Evolutionary conservation across 768 basidiomycete species (phyloP), one percentile per base, ranked within the genome.

Genomic region (Suillus placidus): DNA sequence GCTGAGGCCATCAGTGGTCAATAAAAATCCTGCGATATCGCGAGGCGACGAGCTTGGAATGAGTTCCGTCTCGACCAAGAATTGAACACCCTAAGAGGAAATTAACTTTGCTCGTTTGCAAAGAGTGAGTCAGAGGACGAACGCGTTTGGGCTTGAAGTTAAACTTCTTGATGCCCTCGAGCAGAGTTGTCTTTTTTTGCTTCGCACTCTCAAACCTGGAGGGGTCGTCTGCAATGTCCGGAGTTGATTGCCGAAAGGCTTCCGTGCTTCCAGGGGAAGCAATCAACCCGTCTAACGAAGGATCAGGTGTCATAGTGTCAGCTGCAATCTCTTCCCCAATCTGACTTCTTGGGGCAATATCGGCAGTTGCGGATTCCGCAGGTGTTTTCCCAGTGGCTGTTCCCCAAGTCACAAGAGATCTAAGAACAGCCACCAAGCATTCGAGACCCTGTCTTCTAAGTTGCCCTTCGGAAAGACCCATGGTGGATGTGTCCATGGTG

Each of bases 81-180:
- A 98, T 80, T 91, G 83, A 60, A 99, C 83, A 18, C 97, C 97
- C 95, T 97, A 64, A 26, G 8, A 30, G 67, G 63, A 62, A 66
- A 13, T 67, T 20, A 34, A 20, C 30, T 10, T 38, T 10, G 23
- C 23, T 42, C 37, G 43, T 40, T 30, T 45, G 23, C 18, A 61
- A 34, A 74, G 45, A 7, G 34, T 30, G 16, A 34, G n/a, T n/a
- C n/a, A n/a, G 8, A 42, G 2, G 2, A 78, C 89, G 55, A 72
- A 96, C 95, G 70, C 89, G 87, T 79, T 98, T 99, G n/a, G 97
- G 96, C 79, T 97, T 99, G 83, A 91, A 95, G 76, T 99, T 98
- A 79, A 99, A 99, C 78, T 94, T 95, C 77, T 92, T 95, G 78
- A 99, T 92, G 34, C 97, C 97, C 74, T 99, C 97, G 45, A 95